Base-by-base conservation (phyloP, 129 eudicot species). In the Chrysanthemum lavandulifolium region DNA sequence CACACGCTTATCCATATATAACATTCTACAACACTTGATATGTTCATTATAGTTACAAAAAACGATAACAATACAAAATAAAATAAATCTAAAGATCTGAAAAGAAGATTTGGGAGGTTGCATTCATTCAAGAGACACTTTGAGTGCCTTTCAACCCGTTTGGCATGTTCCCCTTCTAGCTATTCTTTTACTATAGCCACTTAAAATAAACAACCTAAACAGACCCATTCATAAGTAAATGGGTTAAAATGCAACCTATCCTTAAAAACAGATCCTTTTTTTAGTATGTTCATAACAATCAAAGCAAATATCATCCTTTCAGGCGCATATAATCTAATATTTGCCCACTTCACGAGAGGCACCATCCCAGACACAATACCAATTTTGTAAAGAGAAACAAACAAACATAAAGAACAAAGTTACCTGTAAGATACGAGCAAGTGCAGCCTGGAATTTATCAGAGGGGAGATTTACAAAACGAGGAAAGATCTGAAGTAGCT, bases 401-500 rank as follows among this genome's bases (percentile, higher is more conserved):
- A 33, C 16, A 48, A 70, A 66, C 13, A 11, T 27, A 12, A 67
- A 49, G 48, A 77, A 25, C 49, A 60, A 62, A 54, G 23, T 67
- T 83, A 95, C 99, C 96, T 91, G 89, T 58, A 95, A 72, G 56
- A 81, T 57, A 79, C 91, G 97, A 55, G 85, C 68, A 80, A 95
- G 95, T 48, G 84, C 94, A 68, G 79, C 78, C 78, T 91, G 97
- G 76, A 95, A 95, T 81, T 86, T 91, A 69, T 91, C 97, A 23
- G 56, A 72, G 10, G 96, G 88, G 72, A 88, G 93, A 76, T 76
- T 86, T 77, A 91, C 95, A 62, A 95, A 83, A 57, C 81, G 91
- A 2, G 97, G 89, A 78, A 95, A 95, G 18, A 81, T 79, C 70
- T 53, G 82, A 73, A 91, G 81, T 71, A 91, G 84, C 99, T 95